Base-by-base conservation (phyloP, 129 eudicot species). In the Tagetes patula region DNA sequence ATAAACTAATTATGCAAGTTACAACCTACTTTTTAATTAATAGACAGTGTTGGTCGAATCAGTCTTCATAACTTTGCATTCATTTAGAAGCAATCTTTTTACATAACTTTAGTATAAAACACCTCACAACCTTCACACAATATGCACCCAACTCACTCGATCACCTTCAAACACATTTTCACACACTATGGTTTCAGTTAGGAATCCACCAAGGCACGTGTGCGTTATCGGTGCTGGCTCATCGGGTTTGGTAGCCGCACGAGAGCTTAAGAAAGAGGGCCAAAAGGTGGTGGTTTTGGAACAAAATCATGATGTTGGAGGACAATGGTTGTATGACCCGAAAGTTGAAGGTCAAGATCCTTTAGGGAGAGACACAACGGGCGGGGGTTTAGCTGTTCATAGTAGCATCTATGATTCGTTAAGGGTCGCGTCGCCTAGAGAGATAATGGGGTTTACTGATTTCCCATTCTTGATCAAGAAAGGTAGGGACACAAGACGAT, bases 161-260 rank as follows among this genome's bases (percentile, higher is more conserved):
- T 69, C 48, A 39, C 4, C 36, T 62, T 47, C 65, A 75, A 37
- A 67, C 36, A 59, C 36, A 70, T 50, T 14, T 53, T 5, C 68
- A 13, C 64, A 43, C 33, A 80, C 82, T 58, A 87, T 87, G 93
- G 93, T 82, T 62, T 79, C 78, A 1, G 82, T 77, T 20, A 72
- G 63, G 20, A 77, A 68, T 62, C 61, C 41, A 3, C 75, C 86
- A 1, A 80, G 80, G 47, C 54, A 74, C 67, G 98, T 89, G 32
- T 92, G 98, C 42, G 95, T 92, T 27, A 89, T 92, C 31, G 98
- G 98, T 39, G 98, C 91, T 34, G 98, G 98, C 3, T 91, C 98
- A 30, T 81, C 96, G 0, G 98, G 98, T 36, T 81, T 92, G 43
- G 98, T 89, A 40, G 98, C 98, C 0, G 94, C 89, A 3, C 74